Percentiles rank a stretch among this genome's conserved stretches.
Evolutionary conservation across 2,329 filamentous ascomycete species (phyloP).

Genomic region (Pyrenochaeta sp.): DNA sequence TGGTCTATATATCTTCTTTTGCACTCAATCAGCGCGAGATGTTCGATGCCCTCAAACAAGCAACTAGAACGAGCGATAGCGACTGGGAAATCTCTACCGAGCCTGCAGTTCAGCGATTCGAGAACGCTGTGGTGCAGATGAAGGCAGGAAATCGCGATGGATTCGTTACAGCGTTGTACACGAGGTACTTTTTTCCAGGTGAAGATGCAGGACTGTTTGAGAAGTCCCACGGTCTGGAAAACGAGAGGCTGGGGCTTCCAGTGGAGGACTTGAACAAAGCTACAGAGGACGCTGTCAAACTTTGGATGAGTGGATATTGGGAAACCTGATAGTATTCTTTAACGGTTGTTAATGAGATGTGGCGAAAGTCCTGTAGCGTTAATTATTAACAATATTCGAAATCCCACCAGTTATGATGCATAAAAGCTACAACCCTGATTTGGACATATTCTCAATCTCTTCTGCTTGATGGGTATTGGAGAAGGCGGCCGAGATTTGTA

Average conservation of each 20-base stretch:
- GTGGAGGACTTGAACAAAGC: slow-evolving; percentile 66
- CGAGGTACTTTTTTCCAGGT: slow-evolving; percentile 60
- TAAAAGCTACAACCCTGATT: neutral
- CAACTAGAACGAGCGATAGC: slow-evolving; percentile 39
- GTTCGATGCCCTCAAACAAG: slow-evolving; percentile 43
- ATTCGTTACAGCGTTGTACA: slow-evolving; percentile 60
- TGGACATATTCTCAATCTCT: no score
- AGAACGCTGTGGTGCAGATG: slow-evolving; percentile 60
- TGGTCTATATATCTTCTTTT: slow-evolving; percentile 48
- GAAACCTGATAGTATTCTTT: slow-evolving; percentile 2
- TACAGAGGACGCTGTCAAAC: slow-evolving; percentile 49
- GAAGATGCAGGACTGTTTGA: slow-evolving; percentile 40
- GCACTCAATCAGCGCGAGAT: slow-evolving; percentile 46
- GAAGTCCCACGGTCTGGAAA: slow-evolving; percentile 51
- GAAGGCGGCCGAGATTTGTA: no score
- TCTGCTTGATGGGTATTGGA: no score
- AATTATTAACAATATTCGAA: no score
- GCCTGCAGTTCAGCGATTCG: no score
- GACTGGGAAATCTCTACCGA: slow-evolving; percentile 54
- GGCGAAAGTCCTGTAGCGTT: neutral
- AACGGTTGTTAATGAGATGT: no score
- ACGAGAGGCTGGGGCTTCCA: slow-evolving; percentile 64
- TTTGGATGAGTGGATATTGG: slow-evolving; percentile 14
- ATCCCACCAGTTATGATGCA: no score
- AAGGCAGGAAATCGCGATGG: slow-evolving; percentile 49